Evolutionary conservation across 495 filamentous ascomycete genomes (phyloP).

Genomic region (Amniculicola lignicola): DNA sequence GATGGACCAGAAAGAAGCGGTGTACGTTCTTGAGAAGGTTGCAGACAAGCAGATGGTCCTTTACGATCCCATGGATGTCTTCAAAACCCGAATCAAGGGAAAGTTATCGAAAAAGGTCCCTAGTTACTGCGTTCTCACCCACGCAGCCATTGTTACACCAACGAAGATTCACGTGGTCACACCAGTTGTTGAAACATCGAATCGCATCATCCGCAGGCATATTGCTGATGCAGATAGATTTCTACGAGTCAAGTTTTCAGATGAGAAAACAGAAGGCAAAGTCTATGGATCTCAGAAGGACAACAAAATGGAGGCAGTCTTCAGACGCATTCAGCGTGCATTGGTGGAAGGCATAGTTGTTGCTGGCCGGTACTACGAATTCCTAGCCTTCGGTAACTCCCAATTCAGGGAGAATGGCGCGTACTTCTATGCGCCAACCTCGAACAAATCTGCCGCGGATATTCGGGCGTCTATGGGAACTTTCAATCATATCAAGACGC

Average conservation of each 20-base stretch:
- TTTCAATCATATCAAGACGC: slow-evolving; percentile 69
- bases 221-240: slow-evolving; percentile 70
- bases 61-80: slow-evolving; percentile 72
- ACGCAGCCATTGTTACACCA: slow-evolving; percentile 76
- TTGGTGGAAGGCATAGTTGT: slow-evolving; percentile 77
- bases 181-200: slow-evolving; percentile 79
- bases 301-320: slow-evolving; percentile 65
- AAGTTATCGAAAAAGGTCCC: slow-evolving; percentile 57
- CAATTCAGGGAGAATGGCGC: slow-evolving; percentile 91
- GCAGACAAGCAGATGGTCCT: slow-evolving; percentile 57
- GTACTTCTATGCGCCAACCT: slow-evolving; percentile 74
- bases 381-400: slow-evolving; percentile 92
- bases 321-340: slow-evolving; percentile 66
- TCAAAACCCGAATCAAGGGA: slow-evolving; percentile 50
- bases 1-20: slow-evolving; percentile 48
- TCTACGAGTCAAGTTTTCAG: slow-evolving; percentile 85
- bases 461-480: slow-evolving; percentile 93
- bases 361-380: slow-evolving; percentile 77
- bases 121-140: slow-evolving; percentile 66
- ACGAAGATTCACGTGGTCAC: slow-evolving; percentile 74
- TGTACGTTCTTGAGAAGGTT: slow-evolving; percentile 60
- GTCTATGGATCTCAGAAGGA: slow-evolving; percentile 54
- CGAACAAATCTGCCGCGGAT: slow-evolving; percentile 59
- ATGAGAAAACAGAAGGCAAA: slow-evolving; percentile 66
- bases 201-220: slow-evolving; percentile 77